Base-by-base conservation (phyloP, 164 flowering plant species). In the Nymphaea colorata region DNA sequence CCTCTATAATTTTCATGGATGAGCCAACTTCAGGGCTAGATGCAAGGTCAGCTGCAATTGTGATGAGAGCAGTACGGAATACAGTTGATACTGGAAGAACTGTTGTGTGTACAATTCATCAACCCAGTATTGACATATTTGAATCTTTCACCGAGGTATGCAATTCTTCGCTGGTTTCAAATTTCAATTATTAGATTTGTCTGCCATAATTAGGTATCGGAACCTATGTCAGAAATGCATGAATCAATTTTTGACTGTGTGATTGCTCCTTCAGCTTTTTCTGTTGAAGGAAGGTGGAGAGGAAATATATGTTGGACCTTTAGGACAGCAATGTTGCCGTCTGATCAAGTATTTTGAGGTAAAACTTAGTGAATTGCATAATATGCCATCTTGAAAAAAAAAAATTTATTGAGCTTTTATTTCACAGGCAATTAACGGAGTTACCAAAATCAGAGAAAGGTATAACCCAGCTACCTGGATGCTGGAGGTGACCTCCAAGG, bases 11-110 rank as follows among this genome's bases (percentile, higher is more conserved):
- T 59, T 86, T 86, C 77, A 82, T 86, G 86, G 90, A 86, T 68
- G 90, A 86, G 68, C 90, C 90, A 67, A 86, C 90, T 12, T 84
- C 90, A 41, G 90, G 90, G 17, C 78, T 86, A 0, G 90, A 86
- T 79, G 90, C 90, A 4, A 76, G 90, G 15, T 5, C 57, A 0
- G 12, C 57, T 5, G 57, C 57, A 4, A 51, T 51, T 51, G 57
- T 51, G 2, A 51, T 51, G 57, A 5, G 57, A 51, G 14, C 57
- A 7, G 57, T 51, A 8, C 14, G 57, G 14, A 51, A 51, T 8
- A 51, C 57, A 4, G 57, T 8, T 51, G 57, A 51, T 5, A 51
- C 57, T 5, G 57, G 57, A 5, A 51, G 57, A 51, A 51, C 57
- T 51, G 57, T 51, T 2, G 57, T 51, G 15, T 51, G 57, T 51